Percentiles rank a stretch among this genome's conserved stretches.
phyloP scores from a whole-genome alignment of 345 rosid species.

The Aegle marmelos region DNA sequence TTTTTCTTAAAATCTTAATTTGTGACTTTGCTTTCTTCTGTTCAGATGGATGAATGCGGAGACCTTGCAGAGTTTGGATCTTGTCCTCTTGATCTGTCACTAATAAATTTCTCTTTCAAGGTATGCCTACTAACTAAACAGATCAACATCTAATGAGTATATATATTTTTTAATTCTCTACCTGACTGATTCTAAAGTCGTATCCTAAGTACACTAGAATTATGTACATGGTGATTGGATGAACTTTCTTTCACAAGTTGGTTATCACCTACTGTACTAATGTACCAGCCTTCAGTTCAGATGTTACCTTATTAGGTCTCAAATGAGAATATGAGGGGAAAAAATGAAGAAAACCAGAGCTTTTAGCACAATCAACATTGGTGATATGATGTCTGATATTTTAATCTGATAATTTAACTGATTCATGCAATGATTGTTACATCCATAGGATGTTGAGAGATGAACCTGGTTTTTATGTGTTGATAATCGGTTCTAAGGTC shows the following conservation, averaged over 20 bases:
- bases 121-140: conserved; percentile 25
- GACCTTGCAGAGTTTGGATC: conserved; percentile 54
- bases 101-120: conserved; percentile 79
- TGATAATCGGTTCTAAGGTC: background rate
- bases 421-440: background rate
- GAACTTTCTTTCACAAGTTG: background rate
- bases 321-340: background rate
- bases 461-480: background rate
- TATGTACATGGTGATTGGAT: background rate
- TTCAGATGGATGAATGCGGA: conserved; percentile 65
- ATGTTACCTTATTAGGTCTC: background rate
- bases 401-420: too few species aligned
- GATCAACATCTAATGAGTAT: background rate
- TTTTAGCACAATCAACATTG: background rate
- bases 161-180: background rate
- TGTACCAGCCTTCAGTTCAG: background rate
- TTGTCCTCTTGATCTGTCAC: conserved; percentile 54
- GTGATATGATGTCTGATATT: background rate
- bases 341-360: background rate
- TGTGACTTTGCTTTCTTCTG: background rate
- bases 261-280: background rate
- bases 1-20: background rate
- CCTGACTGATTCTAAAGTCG: background rate
- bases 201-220: background rate
- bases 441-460: background rate